Base-by-base conservation (phyloP, 2,329 filamentous ascomycete species). In the Colletotrichum incanum region DNA sequence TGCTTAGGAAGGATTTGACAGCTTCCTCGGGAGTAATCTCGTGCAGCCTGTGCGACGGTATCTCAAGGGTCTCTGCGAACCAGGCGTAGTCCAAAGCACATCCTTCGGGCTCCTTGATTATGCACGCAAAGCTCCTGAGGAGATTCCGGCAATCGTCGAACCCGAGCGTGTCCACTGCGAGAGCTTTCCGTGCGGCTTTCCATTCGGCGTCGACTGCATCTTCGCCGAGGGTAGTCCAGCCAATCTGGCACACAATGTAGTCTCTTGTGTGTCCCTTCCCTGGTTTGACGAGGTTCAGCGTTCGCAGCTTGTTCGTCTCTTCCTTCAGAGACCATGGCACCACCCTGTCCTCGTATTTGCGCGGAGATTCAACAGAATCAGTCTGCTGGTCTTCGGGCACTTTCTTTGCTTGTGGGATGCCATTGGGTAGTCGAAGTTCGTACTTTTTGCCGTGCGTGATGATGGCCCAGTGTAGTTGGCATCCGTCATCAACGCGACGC, bases 61-160 rank as follows among this genome's bases (percentile, higher is more conserved):
- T 31, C n/a, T 55, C 61, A 12, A 55, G 47, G 26, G 11, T 64
- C 20, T 54, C 37, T 16, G 26, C 26, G 37, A 54, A 64, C 49
- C 61, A 64, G 37, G 12, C 37, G 20, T 64, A 55, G 37, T 64
- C 61, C 37, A 64, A 5, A 8, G 61, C 61, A 12, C 49, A 45
- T n/a, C 61, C 61, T 3, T 45, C 61, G 18, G 61, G 61, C 23
- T 34, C 45, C 18, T 64, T 55, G 61, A 64, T 55, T 20, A 64
- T 64, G 61, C 26, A 2, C 23, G 47, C 26, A 3, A 64, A 64
- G 18, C 2, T 16, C 37, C 45, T 55, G 18, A 64, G 26, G 18
- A 64, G 37, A 1, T 18, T 20, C 5, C 37, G 61, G 37, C 61
- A 64, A 26, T 64, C 61, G 26, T 55, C 39, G 49, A 54, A 64